Evolutionary conservation across 345 rosid species (phyloP), one percentile per base, ranked within the genome.

Genomic region (Salix caprea): DNA sequence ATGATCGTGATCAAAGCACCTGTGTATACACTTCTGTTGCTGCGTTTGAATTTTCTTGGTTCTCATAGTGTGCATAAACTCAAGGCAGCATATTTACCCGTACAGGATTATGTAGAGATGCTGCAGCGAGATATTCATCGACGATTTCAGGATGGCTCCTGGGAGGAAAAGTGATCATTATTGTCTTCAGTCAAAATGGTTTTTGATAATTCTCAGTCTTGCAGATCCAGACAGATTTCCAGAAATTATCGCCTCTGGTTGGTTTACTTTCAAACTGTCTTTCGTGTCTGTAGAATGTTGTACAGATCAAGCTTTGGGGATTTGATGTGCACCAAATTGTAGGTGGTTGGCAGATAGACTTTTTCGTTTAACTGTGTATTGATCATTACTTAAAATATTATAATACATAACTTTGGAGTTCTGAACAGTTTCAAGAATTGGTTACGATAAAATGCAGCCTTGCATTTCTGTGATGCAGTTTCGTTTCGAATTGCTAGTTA

Each of bases 51-150:
- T 58, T 4, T 52, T 56, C 16, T 28, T 30, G 21, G 13, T 69
- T 73, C 14, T 67, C 4, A 39, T 67, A 24, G 5, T 74, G 40
- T 36, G 21, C 46, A 12, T 7, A 3, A 54, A 26, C 28, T 62
- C 40, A 73, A 3, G 39, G 19, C 28, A 6, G 1, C 32, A 23
- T 58, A 10, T 64, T 60, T 34, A 21, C 69, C 18, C 70, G 32
- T 78, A 78, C 92, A 94, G 98, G 96, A 92, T 72, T 92, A 94
- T 69, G 75, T 78, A 0, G 88, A 89, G 84, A 74, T 91, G 82
- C 85, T 94, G 68, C 84, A 72, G 78, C 88, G 61, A 21, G 94
- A 92, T 71, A 28, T 94, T 44, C 52, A 44, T 44, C 86, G 30
- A 15, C 79, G 86, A 58, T 67, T 90, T 75, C 74, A 84, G 77